Conservation (phyloP, 495 filamentous ascomycete species). For the Bacidia rubella region DNA sequence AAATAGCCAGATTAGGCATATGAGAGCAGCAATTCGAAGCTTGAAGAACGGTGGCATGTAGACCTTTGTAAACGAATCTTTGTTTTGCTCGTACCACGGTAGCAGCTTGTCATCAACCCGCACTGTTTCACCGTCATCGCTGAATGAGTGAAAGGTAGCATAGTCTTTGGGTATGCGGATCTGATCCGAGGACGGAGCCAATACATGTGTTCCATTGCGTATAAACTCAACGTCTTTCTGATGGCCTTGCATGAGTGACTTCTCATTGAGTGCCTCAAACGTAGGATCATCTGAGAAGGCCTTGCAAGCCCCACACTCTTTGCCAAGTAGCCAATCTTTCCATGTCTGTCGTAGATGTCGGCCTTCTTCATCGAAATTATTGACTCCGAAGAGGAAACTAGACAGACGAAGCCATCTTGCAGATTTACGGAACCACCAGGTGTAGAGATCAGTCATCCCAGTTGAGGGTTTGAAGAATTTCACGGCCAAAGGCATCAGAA, state of each 20-base stretch:
- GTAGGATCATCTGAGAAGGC: conserved; percentile 15
- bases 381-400: conserved; percentile 84
- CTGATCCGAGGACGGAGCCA: conserved; percentile 82
- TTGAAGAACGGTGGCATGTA: conserved; percentile 85
- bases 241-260: background rate
- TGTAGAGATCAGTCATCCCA: conserved; percentile 68
- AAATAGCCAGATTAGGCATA: conserved; percentile 84
- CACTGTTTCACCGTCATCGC: conserved; percentile 49
- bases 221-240: conserved; percentile 36
- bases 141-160: conserved; percentile 68
- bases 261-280: background rate
- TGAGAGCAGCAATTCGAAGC: conserved; percentile 67
- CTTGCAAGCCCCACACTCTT: conserved; percentile 35
- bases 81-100: conserved; percentile 48
- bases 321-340: conserved; percentile 32
- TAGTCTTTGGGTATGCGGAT: conserved; percentile 81
- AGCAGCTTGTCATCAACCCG: conserved; percentile 49
- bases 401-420: conserved; percentile 68
- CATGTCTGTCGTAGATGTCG: conserved; percentile 41
- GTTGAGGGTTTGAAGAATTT: conserved; percentile 73
- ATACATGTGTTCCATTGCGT: conserved; percentile 72
- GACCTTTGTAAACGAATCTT: conserved; percentile 52
- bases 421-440: conserved; percentile 91
- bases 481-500: conserved; percentile 75
- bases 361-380: conserved; percentile 71